Evolutionary conservation across 2,329 filamentous ascomycete genomes (phyloP), one percentile per base, ranked within the genome.

Genomic region (Xylariomycetidae sp.): DNA sequence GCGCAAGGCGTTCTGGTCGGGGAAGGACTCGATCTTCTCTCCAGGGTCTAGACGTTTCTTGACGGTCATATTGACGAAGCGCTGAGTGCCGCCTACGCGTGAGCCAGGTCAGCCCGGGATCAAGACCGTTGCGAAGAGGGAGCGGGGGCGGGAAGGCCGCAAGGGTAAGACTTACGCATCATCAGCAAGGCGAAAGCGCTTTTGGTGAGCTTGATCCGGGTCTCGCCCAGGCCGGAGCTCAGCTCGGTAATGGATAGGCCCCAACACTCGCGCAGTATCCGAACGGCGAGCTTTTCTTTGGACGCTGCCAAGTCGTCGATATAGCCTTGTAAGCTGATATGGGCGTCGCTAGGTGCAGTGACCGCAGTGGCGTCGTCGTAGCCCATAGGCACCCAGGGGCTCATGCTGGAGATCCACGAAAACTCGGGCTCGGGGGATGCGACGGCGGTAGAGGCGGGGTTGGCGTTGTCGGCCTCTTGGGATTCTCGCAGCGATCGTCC

Each of bases 181-280:
- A 61, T 55, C 16, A 76, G 51, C 4, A 73, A 59, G 19, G 52
- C 42, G 39, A 72, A 71, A 32, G 66, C 59, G 1, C 53, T 34
- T 10, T 58, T 57, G 10, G 52, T 47, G 14, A 75, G 42, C 38
- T 46, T 56, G 6, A 75, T 37, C 3, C 52, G 53, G 2, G 61
- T 48, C 19, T 56, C 53, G 5, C 72, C 73, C 4, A 63, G 48
- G 5, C 56, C 57, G 14, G 64, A 58, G 10, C 63, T 47, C 12
- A 69, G 48, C 40, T 74, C 68, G 34, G 61, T 56, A 3, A 67
- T 61, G 7, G 64, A 58, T n/a, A 77, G 42, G 3, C 58, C 60
- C 74, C 74, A 78, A 37, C 61, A 64, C 16, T 62, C 52, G 10
- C 60, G 59, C 57, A 77, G 57, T 33, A 78, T 53, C 35, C 53